These are phyloP conservation scores for Globisporangium sylvaticum DNA, from an alignment of 352 stramenopile genomes.

Conservation along the genomic window DNA sequence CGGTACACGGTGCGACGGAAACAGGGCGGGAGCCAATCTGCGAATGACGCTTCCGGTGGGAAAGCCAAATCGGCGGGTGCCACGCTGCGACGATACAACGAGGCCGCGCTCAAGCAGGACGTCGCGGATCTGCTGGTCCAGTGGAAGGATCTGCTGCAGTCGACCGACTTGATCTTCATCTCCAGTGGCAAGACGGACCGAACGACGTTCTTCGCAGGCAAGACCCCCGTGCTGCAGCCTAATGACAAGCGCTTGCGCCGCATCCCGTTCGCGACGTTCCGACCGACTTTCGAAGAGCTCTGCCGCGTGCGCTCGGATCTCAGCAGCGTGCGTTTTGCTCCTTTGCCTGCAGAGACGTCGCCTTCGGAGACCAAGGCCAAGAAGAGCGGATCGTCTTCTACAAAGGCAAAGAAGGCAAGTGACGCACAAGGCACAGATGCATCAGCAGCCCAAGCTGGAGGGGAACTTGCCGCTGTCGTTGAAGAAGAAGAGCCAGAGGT, in stretches of 20 bases:
- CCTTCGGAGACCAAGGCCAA: conserved; percentile 20
- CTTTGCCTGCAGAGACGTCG: conserved; percentile 26
- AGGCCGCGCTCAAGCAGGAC: conserved; percentile 89
- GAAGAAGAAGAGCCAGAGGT: conserved; percentile 18
- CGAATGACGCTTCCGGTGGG: conserved; percentile 68
- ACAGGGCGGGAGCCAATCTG: conserved; percentile 91
- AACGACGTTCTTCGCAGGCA: conserved; percentile 74
- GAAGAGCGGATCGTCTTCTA: not conserved
- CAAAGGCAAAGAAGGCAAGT: conserved; percentile 26
- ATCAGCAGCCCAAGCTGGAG: conserved; percentile 8
- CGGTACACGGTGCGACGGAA: conserved; percentile 93
- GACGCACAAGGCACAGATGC: conserved; percentile 25
- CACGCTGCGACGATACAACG: conserved; percentile 91
- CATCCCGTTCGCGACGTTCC: conserved; percentile 82
- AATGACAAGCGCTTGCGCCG: conserved; percentile 63
- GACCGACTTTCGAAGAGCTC: conserved; percentile 85
- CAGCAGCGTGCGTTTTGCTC: conserved; percentile 58
- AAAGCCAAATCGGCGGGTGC: conserved; percentile 92
- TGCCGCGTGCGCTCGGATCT: conserved; percentile 72
- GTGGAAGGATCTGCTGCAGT: conserved; percentile 68
- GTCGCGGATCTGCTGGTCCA: conserved; percentile 70
- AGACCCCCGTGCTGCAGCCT: conserved; percentile 54
- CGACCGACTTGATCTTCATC: conserved; percentile 67
- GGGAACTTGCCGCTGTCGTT: not conserved
- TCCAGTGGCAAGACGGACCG: conserved; percentile 69